A percentile compares a stretch with the other conserved stretches of the same genome.
Conservation (phyloP, 306 rosid genomes). For the Malus sieversii region DNA sequence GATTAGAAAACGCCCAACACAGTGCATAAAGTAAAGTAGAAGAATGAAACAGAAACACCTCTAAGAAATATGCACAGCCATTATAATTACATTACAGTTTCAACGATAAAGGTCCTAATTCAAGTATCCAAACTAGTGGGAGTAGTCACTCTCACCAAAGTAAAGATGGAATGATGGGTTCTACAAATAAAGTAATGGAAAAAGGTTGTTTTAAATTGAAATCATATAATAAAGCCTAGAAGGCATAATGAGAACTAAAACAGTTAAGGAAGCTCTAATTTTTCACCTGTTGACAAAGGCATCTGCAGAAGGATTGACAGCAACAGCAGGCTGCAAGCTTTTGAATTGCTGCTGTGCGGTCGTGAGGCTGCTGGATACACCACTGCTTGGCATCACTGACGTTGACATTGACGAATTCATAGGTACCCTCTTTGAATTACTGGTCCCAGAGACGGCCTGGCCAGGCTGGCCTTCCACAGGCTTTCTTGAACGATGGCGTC, state of each 20-base stretch:
- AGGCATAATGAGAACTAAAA: constrained; percentile 10
- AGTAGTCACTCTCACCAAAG: constrained; percentile 32
- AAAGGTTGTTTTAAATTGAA: constrained; percentile 6
- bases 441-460: constrained; percentile 36
- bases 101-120: constrained; percentile 11
- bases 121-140: constrained; percentile 12
- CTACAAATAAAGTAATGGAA: constrained; percentile 24
- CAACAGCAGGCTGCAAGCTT: constrained; percentile 26
- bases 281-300: constrained; percentile 34
- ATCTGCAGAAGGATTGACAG: constrained; percentile 20
- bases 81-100: constrained; percentile 7
- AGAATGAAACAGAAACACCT: neutral
- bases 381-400: constrained; percentile 18
- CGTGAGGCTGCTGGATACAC: constrained; percentile 16
- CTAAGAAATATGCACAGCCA: constrained; percentile 2
- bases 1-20: constrained; percentile 15
- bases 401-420: constrained; percentile 18
- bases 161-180: constrained; percentile 25
- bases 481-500: constrained; percentile 71
- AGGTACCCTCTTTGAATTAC: constrained; percentile 20
- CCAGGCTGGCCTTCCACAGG: constrained; percentile 66
- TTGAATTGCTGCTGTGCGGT: constrained; percentile 24
- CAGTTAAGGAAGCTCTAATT: neutral
- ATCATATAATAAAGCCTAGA: neutral
- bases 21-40: constrained; percentile 2